Base-by-base conservation (phyloP, 768 basidiomycete species). In the Pisolithus marmoratus region DNA sequence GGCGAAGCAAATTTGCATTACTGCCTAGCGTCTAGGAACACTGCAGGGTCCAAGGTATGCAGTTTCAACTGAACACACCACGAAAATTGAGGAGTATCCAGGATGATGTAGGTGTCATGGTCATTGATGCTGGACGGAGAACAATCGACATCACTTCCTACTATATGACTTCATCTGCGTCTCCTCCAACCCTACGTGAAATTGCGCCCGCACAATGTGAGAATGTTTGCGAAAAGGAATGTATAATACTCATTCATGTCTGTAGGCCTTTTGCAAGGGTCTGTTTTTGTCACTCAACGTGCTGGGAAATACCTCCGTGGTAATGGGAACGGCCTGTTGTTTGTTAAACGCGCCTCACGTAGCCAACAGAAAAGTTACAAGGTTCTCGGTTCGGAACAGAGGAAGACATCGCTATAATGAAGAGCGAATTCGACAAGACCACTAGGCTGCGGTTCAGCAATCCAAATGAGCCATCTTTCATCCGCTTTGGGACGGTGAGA, bases 81-180 rank as follows among this genome's bases (percentile, higher is more conserved):
- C 24, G n/a, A 48, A 0, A 23, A 52, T 60, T 29, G 59, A 26
- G 9, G 4, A 5, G 15, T 14, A 23, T 22, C 38, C 54, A 80
- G 77, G 66, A 62, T 14, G 74, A 74, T 12, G 61, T 77, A 42
- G 78, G 76, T 1, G 66, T 82, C 3, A 65, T 80, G 52, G 69
- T 84, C 31, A 75, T 83, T n/a, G 81, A 84, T 53, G 80, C 81
- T 3, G 82, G 83, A 7, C 81, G 81, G 40, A 82, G 81, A 19
- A 85, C 81, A 0, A 69, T 84, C 24, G 82, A 85, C 54, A 67
- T 84, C 38, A 82, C 79, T 52, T 70, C 77, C 12, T 84, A 84
- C 51, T 71, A 70, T 27, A 71, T 74, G 58, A 59, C 60, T n/a
- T 58, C 57, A n/a, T 63, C 34, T 14, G 34, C 2, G 14, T 34